Base-by-base conservation (phyloP, 2,329 filamentous ascomycete genomes). In the Ophiocordyceps camponoti-floridani region DNA sequence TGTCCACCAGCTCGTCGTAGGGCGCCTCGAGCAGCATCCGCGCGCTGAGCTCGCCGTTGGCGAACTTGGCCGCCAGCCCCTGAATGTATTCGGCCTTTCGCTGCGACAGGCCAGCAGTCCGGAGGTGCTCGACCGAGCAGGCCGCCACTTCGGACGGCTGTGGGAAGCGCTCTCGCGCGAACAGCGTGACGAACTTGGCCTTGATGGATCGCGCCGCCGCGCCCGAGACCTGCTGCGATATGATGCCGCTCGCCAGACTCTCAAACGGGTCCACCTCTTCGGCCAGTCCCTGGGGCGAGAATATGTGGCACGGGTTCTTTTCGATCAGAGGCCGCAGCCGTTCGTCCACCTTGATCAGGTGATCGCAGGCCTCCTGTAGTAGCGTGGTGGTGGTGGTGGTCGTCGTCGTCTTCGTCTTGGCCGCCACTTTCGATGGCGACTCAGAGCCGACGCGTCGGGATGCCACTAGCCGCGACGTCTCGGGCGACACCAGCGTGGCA, bases 51-150 rank as follows among this genome's bases (percentile, higher is more conserved):
- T 89, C 84, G 13, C 85, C 85, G 2, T 58, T 69, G 1, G 64
- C 67, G 56, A 96, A 96, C 58, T 88, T 88, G 55, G 81, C 72
- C 0, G 88, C 86, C 5, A 98, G 69, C 0, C 89, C 89, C 45
- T 79, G 74, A 48, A 96, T 78, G 62, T 98, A 98, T 64, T 96
- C 91, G 42, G 91, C 91, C 65, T 98, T 98, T 47, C 91, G 78
- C 63, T 93, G 84, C 3, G 86, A 94, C 43, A 98, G 73, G 0
- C 91, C 91, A 1, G 89, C 91, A 8, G 82, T 81, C 28, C 89
- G 82, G 9, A 98, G 72, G 4, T 64, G 72, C 28, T 80, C 65
- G 30, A 94, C 65, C 16, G 79, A 63, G 43, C 69, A 73, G 9
- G 64, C 58, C 0, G 76, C 73, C 8, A 96, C 84, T 51, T 85